These are phyloP conservation scores for Babesia gibsoni DNA, from an alignment of 169 alveolate genomes.

Conservation along the genomic window DNA sequence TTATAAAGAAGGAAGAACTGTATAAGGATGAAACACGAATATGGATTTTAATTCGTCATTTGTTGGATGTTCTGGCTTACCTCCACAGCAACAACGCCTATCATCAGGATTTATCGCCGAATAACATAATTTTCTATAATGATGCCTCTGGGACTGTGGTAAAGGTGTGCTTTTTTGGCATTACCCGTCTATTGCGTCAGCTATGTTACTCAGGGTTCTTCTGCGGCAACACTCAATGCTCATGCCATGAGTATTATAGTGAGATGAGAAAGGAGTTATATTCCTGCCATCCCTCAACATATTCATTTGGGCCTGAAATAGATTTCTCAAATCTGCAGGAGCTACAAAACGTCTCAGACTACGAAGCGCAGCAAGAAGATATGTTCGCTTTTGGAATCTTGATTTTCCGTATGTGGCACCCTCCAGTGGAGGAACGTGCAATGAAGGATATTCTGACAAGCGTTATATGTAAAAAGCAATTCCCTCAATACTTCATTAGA, in stretches of 20 bases:
- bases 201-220: conserved; percentile 20
- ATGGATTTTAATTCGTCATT: conserved; percentile 53
- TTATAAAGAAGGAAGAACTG: conserved; percentile 23
- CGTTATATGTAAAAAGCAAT: conserved; percentile 14
- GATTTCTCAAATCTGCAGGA: background rate
- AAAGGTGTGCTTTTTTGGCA: conserved; percentile 58
- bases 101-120: conserved; percentile 52
- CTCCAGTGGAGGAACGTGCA: conserved; percentile 47
- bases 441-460: conserved; percentile 23
- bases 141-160: conserved; percentile 44
- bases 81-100: conserved; percentile 52
- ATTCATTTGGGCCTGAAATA: background rate
- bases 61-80: conserved; percentile 57
- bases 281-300: conserved; percentile 52
- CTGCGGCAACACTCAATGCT: conserved; percentile 27
- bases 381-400: conserved; percentile 60
- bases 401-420: conserved; percentile 65
- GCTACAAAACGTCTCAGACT: conserved; percentile 10
- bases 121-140: conserved; percentile 47
- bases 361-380: conserved; percentile 61
- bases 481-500: conserved; percentile 54
- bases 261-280: conserved; percentile 22
- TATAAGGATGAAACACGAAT: conserved; percentile 29
- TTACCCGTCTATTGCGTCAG: conserved; percentile 33
- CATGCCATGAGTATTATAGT: conserved; percentile 15